Evolutionary conservation across 352 stramenopile genomes (phyloP).

Genomic region (Globisporangium nunn): DNA sequence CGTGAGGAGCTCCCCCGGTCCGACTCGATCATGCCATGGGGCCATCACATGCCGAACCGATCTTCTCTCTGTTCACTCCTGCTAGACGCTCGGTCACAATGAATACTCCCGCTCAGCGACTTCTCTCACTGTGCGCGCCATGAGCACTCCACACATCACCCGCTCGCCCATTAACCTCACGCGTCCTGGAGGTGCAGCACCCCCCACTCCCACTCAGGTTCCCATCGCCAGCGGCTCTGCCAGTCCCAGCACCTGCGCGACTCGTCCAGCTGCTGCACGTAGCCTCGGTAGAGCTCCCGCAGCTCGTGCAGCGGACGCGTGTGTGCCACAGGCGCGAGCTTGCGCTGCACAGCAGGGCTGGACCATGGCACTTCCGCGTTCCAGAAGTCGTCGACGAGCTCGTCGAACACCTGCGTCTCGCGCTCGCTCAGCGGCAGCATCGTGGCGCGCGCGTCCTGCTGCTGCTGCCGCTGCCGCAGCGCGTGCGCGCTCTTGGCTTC

Average conservation of each 20-base stretch:
- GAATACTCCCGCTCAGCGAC: too few relatives aligned
- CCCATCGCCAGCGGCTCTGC: slow-evolving; percentile 30
- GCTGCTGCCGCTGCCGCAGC: slow-evolving; percentile 26
- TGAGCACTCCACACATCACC: too few relatives aligned
- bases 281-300: slow-evolving; percentile 31
- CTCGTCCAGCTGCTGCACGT: slow-evolving; percentile 19
- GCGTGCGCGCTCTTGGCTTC: slow-evolving; percentile 19
- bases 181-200: slow-evolving; percentile 13
- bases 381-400: slow-evolving; percentile 64
- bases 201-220: slow-evolving; percentile 41
- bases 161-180: not conserved
- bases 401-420: slow-evolving; percentile 40
- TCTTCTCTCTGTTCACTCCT: too few relatives aligned
- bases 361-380: slow-evolving; percentile 54
- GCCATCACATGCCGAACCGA: too few relatives aligned
- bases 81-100: too few relatives aligned
- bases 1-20: too few relatives aligned
- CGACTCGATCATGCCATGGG: too few relatives aligned
- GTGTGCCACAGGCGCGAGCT: slow-evolving; percentile 13
- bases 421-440: slow-evolving; percentile 23
- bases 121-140: too few relatives aligned
- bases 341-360: slow-evolving; percentile 30
- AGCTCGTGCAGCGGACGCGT: slow-evolving; percentile 29
- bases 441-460: slow-evolving; percentile 35
- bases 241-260: slow-evolving; percentile 31